These are phyloP conservation scores for Zanthoxylum bungeanum DNA, from an alignment of 345 rosid genomes.

Conservation along the genomic window DNA sequence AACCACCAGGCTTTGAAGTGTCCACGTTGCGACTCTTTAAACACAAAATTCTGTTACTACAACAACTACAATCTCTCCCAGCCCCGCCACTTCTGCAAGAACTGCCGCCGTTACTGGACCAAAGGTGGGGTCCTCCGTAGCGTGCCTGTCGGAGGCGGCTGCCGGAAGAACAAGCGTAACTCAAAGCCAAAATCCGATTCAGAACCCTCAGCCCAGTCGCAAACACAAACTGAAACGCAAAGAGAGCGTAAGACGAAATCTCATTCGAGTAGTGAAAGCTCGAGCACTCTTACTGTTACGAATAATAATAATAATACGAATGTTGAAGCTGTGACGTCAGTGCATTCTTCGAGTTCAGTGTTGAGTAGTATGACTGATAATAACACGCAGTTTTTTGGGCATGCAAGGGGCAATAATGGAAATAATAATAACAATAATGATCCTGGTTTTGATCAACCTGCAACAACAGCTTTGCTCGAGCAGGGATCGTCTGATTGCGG, in stretches of 20 bases:
- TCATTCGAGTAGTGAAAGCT: constrained; percentile 72
- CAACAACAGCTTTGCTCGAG: constrained; percentile 35
- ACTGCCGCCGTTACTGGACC: constrained; percentile 98
- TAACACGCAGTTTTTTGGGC: constrained; percentile 25
- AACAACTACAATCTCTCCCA: constrained; percentile 97
- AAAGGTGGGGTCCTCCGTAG: constrained; percentile 97
- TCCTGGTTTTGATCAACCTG: constrained; percentile 41
- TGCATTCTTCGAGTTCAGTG: constrained; percentile 38
- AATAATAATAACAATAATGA: neutral
- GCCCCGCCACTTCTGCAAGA: constrained; percentile 98
- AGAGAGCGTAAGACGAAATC: constrained; percentile 38
- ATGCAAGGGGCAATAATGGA: neutral
- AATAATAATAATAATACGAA: constrained; percentile 14
- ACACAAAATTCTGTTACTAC: constrained; percentile 97
- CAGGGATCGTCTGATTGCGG: constrained; percentile 56
- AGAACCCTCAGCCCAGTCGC: constrained; percentile 12
- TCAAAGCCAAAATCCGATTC: constrained; percentile 42
- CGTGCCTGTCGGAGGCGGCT: constrained; percentile 93
- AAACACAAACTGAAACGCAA: neutral
- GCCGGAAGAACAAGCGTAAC: constrained; percentile 63
- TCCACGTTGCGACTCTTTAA: constrained; percentile 85
- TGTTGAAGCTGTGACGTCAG: constrained; percentile 47
- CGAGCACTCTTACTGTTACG: constrained; percentile 51
- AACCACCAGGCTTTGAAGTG: constrained; percentile 84
- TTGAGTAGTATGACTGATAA: constrained; percentile 16